Percentiles rank a stretch among this genome's conserved stretches.
Conservation (phyloP, 1,139 yeast species). For the Magnusiomyces paraingens region DNA sequence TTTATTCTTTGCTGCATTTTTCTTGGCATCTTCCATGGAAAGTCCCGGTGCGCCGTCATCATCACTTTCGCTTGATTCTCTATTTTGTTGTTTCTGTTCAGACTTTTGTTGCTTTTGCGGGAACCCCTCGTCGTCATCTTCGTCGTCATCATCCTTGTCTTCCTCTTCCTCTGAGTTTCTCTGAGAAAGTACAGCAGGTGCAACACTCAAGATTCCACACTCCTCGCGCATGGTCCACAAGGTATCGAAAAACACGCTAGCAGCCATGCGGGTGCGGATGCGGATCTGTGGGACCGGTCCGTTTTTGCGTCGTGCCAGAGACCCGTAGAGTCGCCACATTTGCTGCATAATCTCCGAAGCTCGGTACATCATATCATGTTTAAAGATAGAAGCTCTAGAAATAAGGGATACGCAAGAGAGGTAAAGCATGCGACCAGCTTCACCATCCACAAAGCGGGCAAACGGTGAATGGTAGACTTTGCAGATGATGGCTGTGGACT, state of each 20-base stretch:
- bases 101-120: conserved; percentile 9
- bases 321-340: conserved; percentile 80
- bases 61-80: background rate
- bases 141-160: conserved; percentile 15
- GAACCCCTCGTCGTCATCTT: conserved; percentile 5
- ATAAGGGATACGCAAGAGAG: conserved; percentile 64
- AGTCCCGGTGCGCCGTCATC: conserved; percentile 5
- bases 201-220: conserved; percentile 50
- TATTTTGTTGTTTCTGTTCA: conserved; percentile 5
- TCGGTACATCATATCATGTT: conserved; percentile 88
- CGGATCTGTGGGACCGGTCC: conserved; percentile 35
- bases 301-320: conserved; percentile 41
- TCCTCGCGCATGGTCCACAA: conserved; percentile 76
- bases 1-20: too few relatives aligned
- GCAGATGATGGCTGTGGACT: conserved; percentile 78
- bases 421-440: conserved; percentile 66
- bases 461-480: conserved; percentile 72
- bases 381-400: conserved; percentile 73
- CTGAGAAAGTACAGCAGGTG: conserved; percentile 33
- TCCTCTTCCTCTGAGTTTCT: conserved; percentile 22
- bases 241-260: conserved; percentile 87
- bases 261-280: conserved; percentile 80
- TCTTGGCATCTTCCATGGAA: background rate
- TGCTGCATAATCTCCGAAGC: conserved; percentile 91
- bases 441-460: conserved; percentile 57